Base-by-base conservation (phyloP, 2,329 filamentous ascomycete genomes). In the Westerdykella aurantiaca region DNA sequence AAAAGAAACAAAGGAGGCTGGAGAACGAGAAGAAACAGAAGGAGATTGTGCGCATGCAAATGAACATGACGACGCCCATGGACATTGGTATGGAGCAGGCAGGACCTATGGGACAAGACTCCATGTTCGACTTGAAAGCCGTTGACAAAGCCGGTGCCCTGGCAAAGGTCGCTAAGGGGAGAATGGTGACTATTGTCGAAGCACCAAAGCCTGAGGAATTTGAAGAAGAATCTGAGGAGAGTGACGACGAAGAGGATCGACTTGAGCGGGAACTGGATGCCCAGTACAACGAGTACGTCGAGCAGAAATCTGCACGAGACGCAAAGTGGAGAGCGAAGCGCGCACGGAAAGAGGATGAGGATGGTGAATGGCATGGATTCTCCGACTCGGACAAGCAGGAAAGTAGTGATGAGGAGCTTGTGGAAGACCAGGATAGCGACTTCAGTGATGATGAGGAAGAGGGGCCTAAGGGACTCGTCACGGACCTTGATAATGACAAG, bases 21-120 rank as follows among this genome's bases (percentile, higher is more conserved):
- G 89, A 95, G 47, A 98, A 98, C 53, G 93, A 98, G 68, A 82
- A 82, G 67, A 97, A 95, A 69, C 87, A 93, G 56, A 93, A 87
- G 56, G 93, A 97, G 52, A 88, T 97, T 47, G 77, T 95, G n/a
- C 83, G 93, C 29, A 85, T 98, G 85, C 93, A 98, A 68, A 82
- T 98, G 73, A 85, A 96, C 71, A 98, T 98, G 93, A 85, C 84
- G 2, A 86, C 89, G 0, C 93, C 93, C 6, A 93, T 88, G 76
- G 93, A 98, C 52, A 95, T 98, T 50, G 93, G 93, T 59, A 80
- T 95, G 71, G 93, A 95, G 63, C 88, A 93, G 68, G 72, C 79
- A 18, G 88, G 88, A 0, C 86, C 87, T 0, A 74, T 80, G 39
- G 90, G 88, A 18, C 83, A 88, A 34, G 86, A 88, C 37, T 76